Conservation (phyloP, 139 green algal genomes). For the Eudorina sp. region DNA sequence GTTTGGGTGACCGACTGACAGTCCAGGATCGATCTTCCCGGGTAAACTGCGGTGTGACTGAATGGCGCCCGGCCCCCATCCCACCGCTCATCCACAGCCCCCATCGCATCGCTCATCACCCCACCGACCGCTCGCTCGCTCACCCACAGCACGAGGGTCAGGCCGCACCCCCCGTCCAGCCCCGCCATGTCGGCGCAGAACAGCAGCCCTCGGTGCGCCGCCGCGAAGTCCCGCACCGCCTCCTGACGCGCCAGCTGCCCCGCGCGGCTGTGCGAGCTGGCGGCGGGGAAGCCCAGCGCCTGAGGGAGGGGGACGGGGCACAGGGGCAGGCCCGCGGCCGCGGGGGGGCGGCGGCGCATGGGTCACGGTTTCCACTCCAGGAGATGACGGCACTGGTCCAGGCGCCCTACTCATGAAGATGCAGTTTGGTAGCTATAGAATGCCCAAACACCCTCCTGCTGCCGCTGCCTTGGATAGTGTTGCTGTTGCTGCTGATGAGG, state of each 20-base stretch:
- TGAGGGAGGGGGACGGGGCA: neutral
- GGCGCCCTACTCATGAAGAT: neutral
- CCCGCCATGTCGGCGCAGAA: slow-evolving; percentile 17
- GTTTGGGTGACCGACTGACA: too few relatives aligned
- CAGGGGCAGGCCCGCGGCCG: neutral
- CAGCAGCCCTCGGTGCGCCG: slow-evolving; percentile 31
- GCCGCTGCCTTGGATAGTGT: neutral
- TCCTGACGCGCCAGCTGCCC: neutral
- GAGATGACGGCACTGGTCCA: too few relatives aligned
- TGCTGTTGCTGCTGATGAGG: neutral
- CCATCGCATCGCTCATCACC: too few relatives aligned
- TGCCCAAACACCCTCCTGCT: neutral
- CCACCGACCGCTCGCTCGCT: neutral
- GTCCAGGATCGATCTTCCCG: too few relatives aligned
- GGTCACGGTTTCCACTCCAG: too few relatives aligned
- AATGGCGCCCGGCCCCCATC: neutral
- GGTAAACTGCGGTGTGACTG: too few relatives aligned
- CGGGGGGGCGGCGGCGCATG: too few relatives aligned
- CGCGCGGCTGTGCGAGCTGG: neutral
- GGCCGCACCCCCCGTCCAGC: neutral
- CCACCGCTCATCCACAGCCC: neutral
- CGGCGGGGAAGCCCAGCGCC: slow-evolving; percentile 39
- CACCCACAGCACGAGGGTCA: slow-evolving; percentile 34
- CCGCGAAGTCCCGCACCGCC: slow-evolving; percentile 14
- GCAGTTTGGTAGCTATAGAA: neutral